Evolutionary conservation across 495 filamentous ascomycete genomes (phyloP).

Genomic region (Delitschia confertaspora): DNA sequence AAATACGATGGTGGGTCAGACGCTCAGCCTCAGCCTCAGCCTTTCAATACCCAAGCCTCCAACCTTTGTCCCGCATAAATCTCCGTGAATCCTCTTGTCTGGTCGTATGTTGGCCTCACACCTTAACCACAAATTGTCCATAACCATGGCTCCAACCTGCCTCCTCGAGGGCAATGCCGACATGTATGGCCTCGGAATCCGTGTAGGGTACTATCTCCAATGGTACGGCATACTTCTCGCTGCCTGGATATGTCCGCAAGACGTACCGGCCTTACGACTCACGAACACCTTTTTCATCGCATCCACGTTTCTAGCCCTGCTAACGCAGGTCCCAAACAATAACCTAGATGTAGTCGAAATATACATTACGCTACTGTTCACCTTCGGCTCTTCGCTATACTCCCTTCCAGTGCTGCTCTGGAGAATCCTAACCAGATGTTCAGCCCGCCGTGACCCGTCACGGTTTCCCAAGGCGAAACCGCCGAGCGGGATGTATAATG

Average conservation of each 20-base stretch:
- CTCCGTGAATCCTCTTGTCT: neutral
- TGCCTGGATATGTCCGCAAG: constrained; percentile 1
- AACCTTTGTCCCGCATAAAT: neutral
- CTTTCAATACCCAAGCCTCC: neutral
- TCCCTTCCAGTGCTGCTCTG: constrained; percentile 1
- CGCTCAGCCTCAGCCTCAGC: neutral
- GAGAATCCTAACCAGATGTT: neutral
- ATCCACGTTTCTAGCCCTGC: constrained; percentile 2
- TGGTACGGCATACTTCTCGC: constrained; percentile 6
- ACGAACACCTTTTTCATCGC: constrained; percentile 7
- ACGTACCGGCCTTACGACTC: constrained; percentile 1
- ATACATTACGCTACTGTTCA: constrained; percentile 13
- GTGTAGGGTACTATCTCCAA: constrained; percentile 12
- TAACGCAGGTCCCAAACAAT: neutral
- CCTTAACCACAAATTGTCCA: neutral
- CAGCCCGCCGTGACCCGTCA: too few relatives aligned
- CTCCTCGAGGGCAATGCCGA: constrained; percentile 3
- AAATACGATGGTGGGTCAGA: neutral
- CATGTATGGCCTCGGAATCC: constrained; percentile 7
- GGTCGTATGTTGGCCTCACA: neutral
- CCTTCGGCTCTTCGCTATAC: constrained; percentile 2
- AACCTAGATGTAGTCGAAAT: constrained; percentile 6
- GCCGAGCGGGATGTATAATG: neutral
- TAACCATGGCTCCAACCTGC: too few relatives aligned
- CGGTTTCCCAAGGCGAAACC: constrained; percentile 5